Base-by-base conservation (phyloP, 768 basidiomycete genomes). In the Mrakia gelida region DNA sequence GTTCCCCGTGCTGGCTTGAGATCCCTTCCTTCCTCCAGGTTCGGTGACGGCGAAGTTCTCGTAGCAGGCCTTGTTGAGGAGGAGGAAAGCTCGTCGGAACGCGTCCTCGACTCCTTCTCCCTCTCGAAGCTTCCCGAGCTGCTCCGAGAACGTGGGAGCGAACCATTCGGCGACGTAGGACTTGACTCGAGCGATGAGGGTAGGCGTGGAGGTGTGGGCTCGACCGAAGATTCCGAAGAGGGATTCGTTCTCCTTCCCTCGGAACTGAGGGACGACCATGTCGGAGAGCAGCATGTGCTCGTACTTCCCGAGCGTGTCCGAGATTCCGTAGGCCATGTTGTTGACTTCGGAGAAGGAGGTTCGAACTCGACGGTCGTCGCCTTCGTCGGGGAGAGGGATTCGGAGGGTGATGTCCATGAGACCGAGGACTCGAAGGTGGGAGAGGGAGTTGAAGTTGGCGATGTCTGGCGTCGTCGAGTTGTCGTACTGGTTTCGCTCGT, bases 201-300 rank as follows among this genome's bases (percentile, higher is more conserved):
- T 76, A 10, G 78, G 80, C 61, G 78, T 75, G 9, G 86, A 86
- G 5, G 89, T 89, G 28, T 89, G 87, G 9, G 89, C 87, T 3
- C 92, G 89, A 21, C 96, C 95, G 84, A 98, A 98, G 91, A 99
- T 94, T 30, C 94, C 97, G 81, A 99, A 97, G 28, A 99, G 86
- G 18, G 93, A 93, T 83, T 95, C 92, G 82, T 90, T 90, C 67
- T 89, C 88, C 77, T 87, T 86, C 21, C 88, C 89, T 11, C 91
- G 89, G 85, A 95, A 97, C 81, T 92, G 89, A 54, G 91, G 90
- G 68, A 95, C 90, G 8, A 96, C 96, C 34, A 98, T 88, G 84
- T 99, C 97, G 80, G 97, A 88, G 90, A 96, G 94, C 67, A 89
- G 91, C 62, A 98, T 88, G 75, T 90, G 89, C 68, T 94, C 92